Base-by-base conservation (phyloP, 768 basidiomycete species). In the Fistulinella prunicolor region DNA sequence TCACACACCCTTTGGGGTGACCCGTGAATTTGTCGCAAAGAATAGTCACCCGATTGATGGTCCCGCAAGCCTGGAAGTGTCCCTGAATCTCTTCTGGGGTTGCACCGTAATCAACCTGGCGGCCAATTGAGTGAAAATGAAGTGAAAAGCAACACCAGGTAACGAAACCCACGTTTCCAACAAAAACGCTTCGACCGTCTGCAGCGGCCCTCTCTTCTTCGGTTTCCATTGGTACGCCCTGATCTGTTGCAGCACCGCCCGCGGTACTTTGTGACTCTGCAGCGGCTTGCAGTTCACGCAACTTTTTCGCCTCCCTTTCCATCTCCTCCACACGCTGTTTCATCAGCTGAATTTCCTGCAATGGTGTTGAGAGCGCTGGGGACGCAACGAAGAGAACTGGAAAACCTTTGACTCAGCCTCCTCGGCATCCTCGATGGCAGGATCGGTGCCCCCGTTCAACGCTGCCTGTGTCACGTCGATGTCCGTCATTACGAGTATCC, bases 1-100 rank as follows among this genome's bases (percentile, higher is more conserved):
- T 17, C 51, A 52, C 62, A 26, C 55, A 94, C 94, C 96, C 96
- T 82, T 97, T 97, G 39, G 96, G 95, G 72, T 97, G 94, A 40
- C 96, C 96, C 20, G 95, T 98, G 70, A 95, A 98, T 73, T 98
- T 98, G 80, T 99, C 96, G 69, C 95, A 98, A 23, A 99, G 83
- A 62, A 99, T 99, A 1, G 96, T 99, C 36, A 99, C 94, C 59
- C 96, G 83, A 73, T 99, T 99, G 70, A 99, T 99, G 14, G 89
- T 92, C 6, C 96, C 96, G 63, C 94, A 98, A 14, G 94, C 86
- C 66, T 94, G 89, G 73, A 99, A 99, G 68, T 98, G 95, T 16
- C 78, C 83, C 73, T 98, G 96, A 42, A 99, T 94, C 66, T 99
- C 96, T 70, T 98, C 96, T 16, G 96, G 96, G 14, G 96, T 96